phyloP scores from a whole-genome alignment of 1,284 basidiomycete species.

The Schizophyllum commune region DNA sequence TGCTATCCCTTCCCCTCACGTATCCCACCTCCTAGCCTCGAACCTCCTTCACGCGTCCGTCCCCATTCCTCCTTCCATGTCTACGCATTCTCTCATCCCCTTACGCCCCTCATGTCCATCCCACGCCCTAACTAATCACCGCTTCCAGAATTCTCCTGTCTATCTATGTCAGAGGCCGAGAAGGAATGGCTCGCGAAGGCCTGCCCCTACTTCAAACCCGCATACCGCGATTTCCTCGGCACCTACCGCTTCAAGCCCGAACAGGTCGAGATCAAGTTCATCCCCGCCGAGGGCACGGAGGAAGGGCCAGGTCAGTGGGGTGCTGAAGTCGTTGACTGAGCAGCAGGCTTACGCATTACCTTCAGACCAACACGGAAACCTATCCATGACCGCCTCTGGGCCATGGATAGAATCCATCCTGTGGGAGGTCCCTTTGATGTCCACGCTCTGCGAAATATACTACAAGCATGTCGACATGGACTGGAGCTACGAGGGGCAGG shows the following conservation, averaged over 20 bases:
- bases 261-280: slow-evolving; percentile 71
- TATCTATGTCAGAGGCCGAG: slow-evolving; percentile 62
- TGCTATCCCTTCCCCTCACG: no score
- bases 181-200: slow-evolving; percentile 55
- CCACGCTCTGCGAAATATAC: slow-evolving; percentile 76
- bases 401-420: slow-evolving; percentile 88
- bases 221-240: slow-evolving; percentile 76
- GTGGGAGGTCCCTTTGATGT: slow-evolving; percentile 96
- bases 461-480: slow-evolving; percentile 66
- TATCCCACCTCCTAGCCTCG: no score
- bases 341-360: no score
- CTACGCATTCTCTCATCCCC: no score
- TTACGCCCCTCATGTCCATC: no score
- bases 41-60: no score
- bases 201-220: slow-evolving; percentile 71
- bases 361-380: slow-evolving; percentile 53
- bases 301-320: neutral
- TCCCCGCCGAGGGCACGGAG: slow-evolving; percentile 19
- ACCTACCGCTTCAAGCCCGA: slow-evolving; percentile 72
- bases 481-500: slow-evolving; percentile 81
- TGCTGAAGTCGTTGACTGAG: no score
- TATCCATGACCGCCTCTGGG: slow-evolving; percentile 72
- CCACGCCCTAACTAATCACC: no score
- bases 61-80: no score
- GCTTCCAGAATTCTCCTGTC: slow-evolving; percentile 61